These are phyloP conservation scores for Lophiostoma macrostomum DNA, from an alignment of 495 filamentous ascomycete species.

Conservation along the genomic window DNA sequence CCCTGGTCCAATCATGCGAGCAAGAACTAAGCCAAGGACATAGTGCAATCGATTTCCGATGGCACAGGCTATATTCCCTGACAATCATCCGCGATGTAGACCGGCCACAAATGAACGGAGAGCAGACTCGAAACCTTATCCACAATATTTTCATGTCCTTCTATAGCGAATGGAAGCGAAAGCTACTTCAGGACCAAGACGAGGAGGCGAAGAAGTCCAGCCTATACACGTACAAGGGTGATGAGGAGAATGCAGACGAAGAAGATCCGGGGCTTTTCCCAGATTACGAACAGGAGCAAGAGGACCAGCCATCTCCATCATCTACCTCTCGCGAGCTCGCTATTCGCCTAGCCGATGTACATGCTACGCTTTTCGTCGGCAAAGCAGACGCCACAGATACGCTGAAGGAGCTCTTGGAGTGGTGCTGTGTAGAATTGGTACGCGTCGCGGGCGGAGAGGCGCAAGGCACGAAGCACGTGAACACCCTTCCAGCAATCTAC, in stretches of 20 bases:
- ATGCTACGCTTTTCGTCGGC: slow-evolving; percentile 49
- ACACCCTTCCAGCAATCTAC: slow-evolving; percentile 48
- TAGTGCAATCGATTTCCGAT: slow-evolving; percentile 21
- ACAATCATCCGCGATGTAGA: slow-evolving; percentile 10
- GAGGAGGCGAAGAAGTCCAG: slow-evolving; percentile 66
- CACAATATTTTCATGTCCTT: slow-evolving; percentile 58
- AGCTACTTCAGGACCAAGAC: slow-evolving; percentile 69
- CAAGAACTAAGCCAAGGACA: slow-evolving; percentile 7
- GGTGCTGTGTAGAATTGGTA: slow-evolving; percentile 15
- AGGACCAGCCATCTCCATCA: slow-evolving; percentile 33
- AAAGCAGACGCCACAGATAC: slow-evolving; percentile 5
- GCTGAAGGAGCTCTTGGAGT: slow-evolving; percentile 23
- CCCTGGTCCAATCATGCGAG: slow-evolving; percentile 3
- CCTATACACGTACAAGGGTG: slow-evolving; percentile 76
- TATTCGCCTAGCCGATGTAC: slow-evolving; percentile 51
- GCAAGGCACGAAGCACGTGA: slow-evolving; percentile 5
- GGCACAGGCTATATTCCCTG: slow-evolving; percentile 23
- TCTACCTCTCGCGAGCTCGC: slow-evolving; percentile 46
- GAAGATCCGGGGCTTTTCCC: slow-evolving; percentile 81
- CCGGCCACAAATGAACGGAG: background rate
- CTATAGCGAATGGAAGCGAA: slow-evolving; percentile 73
- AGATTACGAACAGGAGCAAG: slow-evolving; percentile 55
- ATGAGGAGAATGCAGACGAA: slow-evolving; percentile 71
- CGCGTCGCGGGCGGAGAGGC: slow-evolving; percentile 12
- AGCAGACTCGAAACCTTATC: background rate